These are phyloP conservation scores for sweet orange (Citrus sinensis) DNA, from an alignment of 345 rosid genomes.

Conservation along the genomic window DVS_A1.0 CM039168.1:18252501-18253000, in stretches of 20 bases:
- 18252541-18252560: not conserved
- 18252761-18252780: not conserved
- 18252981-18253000: not conserved
- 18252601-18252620: not conserved
- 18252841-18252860: not conserved
- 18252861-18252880: not conserved
- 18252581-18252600: not conserved
- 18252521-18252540: not conserved
- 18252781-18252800: not conserved
- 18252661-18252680: not conserved
- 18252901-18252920: not conserved
- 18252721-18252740: not conserved
- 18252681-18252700: not conserved
- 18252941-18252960: not conserved
- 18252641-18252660: not conserved
- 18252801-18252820: not conserved
- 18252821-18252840: not conserved
- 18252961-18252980: not conserved
- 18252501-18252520: not conserved
- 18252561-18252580: not conserved
- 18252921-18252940: not conserved
- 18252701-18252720: not conserved
- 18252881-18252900: not conserved
- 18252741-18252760: not conserved
- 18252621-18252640: not conserved